Evolutionary conservation across 495 filamentous ascomycete species (phyloP).

Genomic region (Annulohypoxylon nitens): DNA sequence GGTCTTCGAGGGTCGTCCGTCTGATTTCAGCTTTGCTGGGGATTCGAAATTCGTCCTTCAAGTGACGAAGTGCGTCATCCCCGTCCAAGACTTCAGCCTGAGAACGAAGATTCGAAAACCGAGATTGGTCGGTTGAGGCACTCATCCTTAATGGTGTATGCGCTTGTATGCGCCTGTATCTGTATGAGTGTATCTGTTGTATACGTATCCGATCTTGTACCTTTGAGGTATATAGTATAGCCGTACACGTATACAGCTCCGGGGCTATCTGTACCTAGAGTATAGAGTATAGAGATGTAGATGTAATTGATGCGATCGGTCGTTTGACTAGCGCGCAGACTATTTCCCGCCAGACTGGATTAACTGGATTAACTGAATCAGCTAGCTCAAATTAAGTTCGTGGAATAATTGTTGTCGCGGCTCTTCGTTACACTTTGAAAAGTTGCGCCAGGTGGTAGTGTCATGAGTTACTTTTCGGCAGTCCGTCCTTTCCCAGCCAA

Average conservation of each 20-base stretch:
- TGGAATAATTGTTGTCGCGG: slow-evolving; percentile 24
- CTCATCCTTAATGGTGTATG: slow-evolving; percentile 40
- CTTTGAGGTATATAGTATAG: neutral
- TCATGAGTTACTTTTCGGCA: slow-evolving; percentile 39
- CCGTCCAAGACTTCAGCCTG: slow-evolving; percentile 67
- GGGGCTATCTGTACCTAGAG: neutral
- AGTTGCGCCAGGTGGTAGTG: neutral
- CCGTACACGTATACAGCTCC: neutral
- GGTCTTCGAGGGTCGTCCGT: slow-evolving; percentile 68
- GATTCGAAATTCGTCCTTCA: slow-evolving; percentile 85
- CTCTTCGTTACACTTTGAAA: slow-evolving; percentile 3
- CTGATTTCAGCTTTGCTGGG: slow-evolving; percentile 83
- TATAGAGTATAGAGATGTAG: neutral
- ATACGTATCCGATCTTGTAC: neutral
- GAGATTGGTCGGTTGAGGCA: slow-evolving; percentile 47
- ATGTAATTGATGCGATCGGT: neutral
- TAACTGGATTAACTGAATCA: slow-evolving; percentile 2
- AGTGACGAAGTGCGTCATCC: slow-evolving; percentile 73
- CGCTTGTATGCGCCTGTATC: neutral
- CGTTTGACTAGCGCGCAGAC: slow-evolving; percentile 13
- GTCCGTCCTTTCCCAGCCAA: slow-evolving; percentile 11
- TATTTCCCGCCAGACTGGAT: slow-evolving; percentile 13
- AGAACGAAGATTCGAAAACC: slow-evolving; percentile 66
- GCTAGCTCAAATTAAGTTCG: neutral
- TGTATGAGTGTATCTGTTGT: neutral